Conservation (phyloP, 306 rosid species). For the apple (Malus domestica) region ASM211411v1 NC_041796.1:26060001-26060500, state of each 20-base stretch:
- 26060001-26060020: slow-evolving; percentile 95
- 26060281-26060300: slow-evolving; percentile 67
- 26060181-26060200: slow-evolving; percentile 98
- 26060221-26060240: slow-evolving; percentile 87
- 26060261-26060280: slow-evolving; percentile 85
- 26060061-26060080: slow-evolving; percentile 51
- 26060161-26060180: slow-evolving; percentile 85
- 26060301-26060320: slow-evolving; percentile 58
- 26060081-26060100: slow-evolving; percentile 34
- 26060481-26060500: slow-evolving; percentile 78
- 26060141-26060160: slow-evolving; percentile 83
- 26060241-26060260: slow-evolving; percentile 71
- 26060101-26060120: slow-evolving; percentile 37
- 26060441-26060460: slow-evolving; percentile 48
- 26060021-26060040: slow-evolving; percentile 92
- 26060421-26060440: slow-evolving; percentile 9
- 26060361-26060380: background rate
- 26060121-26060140: slow-evolving; percentile 70
- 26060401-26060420: slow-evolving; percentile 5
- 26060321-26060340: background rate
- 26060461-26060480: slow-evolving; percentile 76
- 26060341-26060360: background rate
- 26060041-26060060: slow-evolving; percentile 70
- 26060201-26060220: slow-evolving; percentile 89
- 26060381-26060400: background rate